phyloP scores from a whole-genome alignment of 345 rosid species.

The Alliaria petiolata region DNA sequence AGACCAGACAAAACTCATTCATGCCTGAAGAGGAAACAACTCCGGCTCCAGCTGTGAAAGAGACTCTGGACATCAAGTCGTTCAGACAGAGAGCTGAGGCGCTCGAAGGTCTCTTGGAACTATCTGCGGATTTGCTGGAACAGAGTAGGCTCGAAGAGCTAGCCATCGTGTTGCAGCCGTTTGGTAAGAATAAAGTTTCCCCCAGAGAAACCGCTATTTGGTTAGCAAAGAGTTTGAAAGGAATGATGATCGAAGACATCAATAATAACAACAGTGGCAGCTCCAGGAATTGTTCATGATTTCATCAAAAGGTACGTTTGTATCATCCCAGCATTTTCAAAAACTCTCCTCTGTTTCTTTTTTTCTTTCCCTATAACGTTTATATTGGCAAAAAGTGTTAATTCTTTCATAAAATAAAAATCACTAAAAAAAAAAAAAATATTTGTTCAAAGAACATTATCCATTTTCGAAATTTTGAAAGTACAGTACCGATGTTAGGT shows the following conservation, averaged over 20 bases:
- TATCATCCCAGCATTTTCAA: neutral
- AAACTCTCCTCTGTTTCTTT: conserved; percentile 9
- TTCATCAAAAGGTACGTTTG: conserved; percentile 2
- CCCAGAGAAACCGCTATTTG: conserved; percentile 99
- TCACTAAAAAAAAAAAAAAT: neutral
- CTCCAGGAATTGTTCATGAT: conserved; percentile 28
- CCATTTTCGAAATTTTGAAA: conserved; percentile 8
- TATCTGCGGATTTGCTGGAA: conserved; percentile 90
- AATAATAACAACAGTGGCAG: conserved; percentile 22
- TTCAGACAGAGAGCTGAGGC: conserved; percentile 98
- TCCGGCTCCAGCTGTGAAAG: conserved; percentile 44
- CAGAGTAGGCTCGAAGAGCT: conserved; percentile 89
- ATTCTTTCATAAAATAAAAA: conserved; percentile 1
- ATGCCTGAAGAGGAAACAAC: conserved; percentile 50
- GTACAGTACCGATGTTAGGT: neutral
- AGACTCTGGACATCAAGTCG: conserved; percentile 73
- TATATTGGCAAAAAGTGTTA: conserved; percentile 14
- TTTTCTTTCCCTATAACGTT: neutral
- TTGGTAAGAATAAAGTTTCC: conserved; percentile 92
- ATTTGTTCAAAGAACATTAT: neutral
- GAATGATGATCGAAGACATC: conserved; percentile 85
- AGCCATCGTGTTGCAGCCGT: conserved; percentile 86
- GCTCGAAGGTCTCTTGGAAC: conserved; percentile 88
- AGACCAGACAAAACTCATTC: conserved; percentile 36
- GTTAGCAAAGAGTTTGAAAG: conserved; percentile 92